Base-by-base conservation (phyloP, 2,329 filamentous ascomycete genomes). In the Mycogone perniciosa region DNA sequence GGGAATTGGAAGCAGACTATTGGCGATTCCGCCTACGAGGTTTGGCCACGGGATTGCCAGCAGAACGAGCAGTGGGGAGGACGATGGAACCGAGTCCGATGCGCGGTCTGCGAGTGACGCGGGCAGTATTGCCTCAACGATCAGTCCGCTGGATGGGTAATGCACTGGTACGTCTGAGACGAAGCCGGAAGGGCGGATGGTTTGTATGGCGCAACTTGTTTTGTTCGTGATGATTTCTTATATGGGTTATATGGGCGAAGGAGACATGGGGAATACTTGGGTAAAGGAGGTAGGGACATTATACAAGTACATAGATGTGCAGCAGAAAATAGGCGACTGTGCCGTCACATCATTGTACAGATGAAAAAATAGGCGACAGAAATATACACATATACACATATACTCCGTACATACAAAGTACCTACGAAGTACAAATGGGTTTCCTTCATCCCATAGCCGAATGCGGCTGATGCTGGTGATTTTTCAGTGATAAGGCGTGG, bases 1-100 rank as follows among this genome's bases (percentile, higher is more conserved):
- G 13, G 54, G 58, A 10, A 57, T 63, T 31, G 63, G 59, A 20
- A 59, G 59, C 47, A 59, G 63, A 31, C 58, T 20, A 20, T 20
- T 71, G 31, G 63, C 62, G 48, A 66, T 71, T 39, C 67, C 68
- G 11, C 53, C 52, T 3, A 56, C 57, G 5, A 62, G 60, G 52
- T 50, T 52, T 20, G 44, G 58, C 39, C 68, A 71, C 13, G 68
- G 67, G 6, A 54, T 61, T 20, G 20, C 20, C 26, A 57, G 59
- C 27, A 58, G 57, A 44, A 59, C 59, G 38, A 59, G 59, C 40
- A 65, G 61, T 31, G 63, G 60, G 33, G 67, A 67, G 5, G 66
- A 66, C 27, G 64, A 69, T 4, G 66, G 60, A 13, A 65, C 60
- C 6, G 67, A 67, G 50, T 70, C 67, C 31, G 70, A 71, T 42